Conservation (phyloP, 257 asterid species). For the Cordia subcordata region DNA sequence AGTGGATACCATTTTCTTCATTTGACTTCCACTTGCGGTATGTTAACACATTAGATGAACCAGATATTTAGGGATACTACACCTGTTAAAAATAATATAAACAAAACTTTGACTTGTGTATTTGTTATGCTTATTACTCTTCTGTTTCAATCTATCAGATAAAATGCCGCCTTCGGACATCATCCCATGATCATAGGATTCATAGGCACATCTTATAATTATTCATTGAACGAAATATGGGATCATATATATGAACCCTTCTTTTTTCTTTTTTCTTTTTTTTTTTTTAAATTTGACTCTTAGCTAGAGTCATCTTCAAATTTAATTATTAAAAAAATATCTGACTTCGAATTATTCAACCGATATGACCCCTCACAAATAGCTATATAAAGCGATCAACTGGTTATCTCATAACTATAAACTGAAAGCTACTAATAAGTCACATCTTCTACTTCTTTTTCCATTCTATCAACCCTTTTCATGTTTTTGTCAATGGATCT, state of each 20-base stretch:
- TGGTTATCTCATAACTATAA: slow-evolving; percentile 1
- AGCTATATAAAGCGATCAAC: slow-evolving; percentile 19
- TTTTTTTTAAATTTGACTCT: neutral
- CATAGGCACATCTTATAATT: slow-evolving; percentile 2
- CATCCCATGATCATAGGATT: neutral
- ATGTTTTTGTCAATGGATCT: slow-evolving; percentile 29
- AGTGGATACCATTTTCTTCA: slow-evolving; percentile 7
- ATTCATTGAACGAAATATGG: neutral
- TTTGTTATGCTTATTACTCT: slow-evolving; percentile 3
- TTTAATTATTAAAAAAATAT: neutral
- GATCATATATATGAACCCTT: neutral
- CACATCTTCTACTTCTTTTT: neutral
- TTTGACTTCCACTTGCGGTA: slow-evolving; percentile 23
- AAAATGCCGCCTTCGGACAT: slow-evolving; percentile 27
- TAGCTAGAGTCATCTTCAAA: neutral
- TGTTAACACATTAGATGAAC: slow-evolving; percentile 23
- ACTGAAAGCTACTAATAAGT: slow-evolving; percentile 2
- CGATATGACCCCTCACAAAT: slow-evolving; percentile 23
- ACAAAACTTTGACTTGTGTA: slow-evolving; percentile 34
- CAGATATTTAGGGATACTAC: slow-evolving; percentile 77
- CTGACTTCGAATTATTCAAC: slow-evolving; percentile 11
- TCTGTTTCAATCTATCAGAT: slow-evolving; percentile 16
- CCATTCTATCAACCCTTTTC: neutral
- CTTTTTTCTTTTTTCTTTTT: too few species aligned
- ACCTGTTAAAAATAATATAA: slow-evolving; percentile 18